Evolutionary conservation across 495 filamentous ascomycete species (phyloP).

Genomic region (Trichoderma gamsii): DNA sequence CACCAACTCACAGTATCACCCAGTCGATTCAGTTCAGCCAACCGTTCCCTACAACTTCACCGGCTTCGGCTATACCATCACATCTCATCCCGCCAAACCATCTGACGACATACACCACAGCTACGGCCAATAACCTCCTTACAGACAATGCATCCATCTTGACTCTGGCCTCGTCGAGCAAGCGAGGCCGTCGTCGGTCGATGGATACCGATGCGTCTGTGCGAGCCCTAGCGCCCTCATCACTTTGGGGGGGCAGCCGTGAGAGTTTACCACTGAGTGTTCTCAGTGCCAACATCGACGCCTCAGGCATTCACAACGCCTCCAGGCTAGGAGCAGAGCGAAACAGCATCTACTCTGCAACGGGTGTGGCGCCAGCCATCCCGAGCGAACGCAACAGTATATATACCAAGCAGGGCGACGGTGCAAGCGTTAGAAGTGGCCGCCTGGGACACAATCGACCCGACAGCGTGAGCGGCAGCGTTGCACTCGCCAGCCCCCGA

Average conservation of each 20-base stretch:
- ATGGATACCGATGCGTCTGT: constrained; percentile 95
- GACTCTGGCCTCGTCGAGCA: constrained; percentile 92
- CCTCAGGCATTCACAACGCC: constrained; percentile 42
- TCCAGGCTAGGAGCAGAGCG: constrained; percentile 67
- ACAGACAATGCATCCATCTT: constrained; percentile 95
- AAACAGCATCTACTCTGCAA: constrained; percentile 78
- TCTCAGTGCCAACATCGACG: constrained; percentile 67
- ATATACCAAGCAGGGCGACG: constrained; percentile 77
- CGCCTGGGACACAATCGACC: constrained; percentile 68
- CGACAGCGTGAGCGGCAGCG: constrained; percentile 73
- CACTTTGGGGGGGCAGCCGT: constrained; percentile 80
- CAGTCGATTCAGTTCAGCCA: constrained; percentile 73
- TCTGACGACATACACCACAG: constrained; percentile 77
- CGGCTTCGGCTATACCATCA: constrained; percentile 72
- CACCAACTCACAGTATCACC: constrained; percentile 42
- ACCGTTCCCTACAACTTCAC: constrained; percentile 72
- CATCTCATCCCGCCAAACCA: constrained; percentile 65
- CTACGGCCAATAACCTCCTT: constrained; percentile 85
- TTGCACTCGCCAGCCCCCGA: constrained; percentile 53
- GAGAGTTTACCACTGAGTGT: constrained; percentile 87
- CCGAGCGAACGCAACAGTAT: constrained; percentile 74
- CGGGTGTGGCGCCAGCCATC: constrained; percentile 59
- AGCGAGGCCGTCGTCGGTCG: constrained; percentile 78
- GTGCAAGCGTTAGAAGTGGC: constrained; percentile 71
- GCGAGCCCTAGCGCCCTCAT: constrained; percentile 85